Conservation (phyloP, 495 filamentous ascomycete genomes). For the Xylaria curta region DNA sequence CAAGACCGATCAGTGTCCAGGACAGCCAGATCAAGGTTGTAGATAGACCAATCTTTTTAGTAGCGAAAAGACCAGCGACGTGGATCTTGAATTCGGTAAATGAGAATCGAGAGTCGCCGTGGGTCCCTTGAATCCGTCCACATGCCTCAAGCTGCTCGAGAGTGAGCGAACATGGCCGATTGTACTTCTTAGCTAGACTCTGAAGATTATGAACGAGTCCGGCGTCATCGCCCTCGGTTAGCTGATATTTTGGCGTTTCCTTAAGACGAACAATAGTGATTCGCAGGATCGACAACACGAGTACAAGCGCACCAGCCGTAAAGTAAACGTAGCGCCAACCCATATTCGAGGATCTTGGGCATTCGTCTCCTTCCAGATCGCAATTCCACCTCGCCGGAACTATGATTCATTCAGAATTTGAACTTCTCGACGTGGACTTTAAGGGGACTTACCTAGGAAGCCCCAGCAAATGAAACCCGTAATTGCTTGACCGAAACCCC, state of each 20-base stretch:
- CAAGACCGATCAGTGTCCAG: constrained; percentile 73
- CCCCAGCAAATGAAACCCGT: constrained; percentile 81
- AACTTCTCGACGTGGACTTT: constrained; percentile 17
- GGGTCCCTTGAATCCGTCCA: constrained; percentile 48
- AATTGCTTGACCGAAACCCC: constrained; percentile 76
- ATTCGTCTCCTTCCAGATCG: constrained; percentile 55
- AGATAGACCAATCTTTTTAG: constrained; percentile 63
- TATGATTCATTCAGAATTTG: constrained; percentile 32
- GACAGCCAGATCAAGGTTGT: constrained; percentile 71
- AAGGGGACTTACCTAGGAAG: constrained; percentile 62
- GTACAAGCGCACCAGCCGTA: constrained; percentile 68
- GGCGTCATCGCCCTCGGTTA: constrained; percentile 67
- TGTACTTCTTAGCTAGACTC: constrained; percentile 66
- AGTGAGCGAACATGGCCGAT: constrained; percentile 67
- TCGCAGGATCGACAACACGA: constrained; percentile 68
- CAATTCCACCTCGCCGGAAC: constrained; percentile 62
- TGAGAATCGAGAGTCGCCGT: constrained; percentile 52
- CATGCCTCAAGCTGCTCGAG: constrained; percentile 64
- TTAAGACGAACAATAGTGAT: constrained; percentile 70
- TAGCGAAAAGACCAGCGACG: constrained; percentile 68
- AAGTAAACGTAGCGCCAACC: constrained; percentile 84
- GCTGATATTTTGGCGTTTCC: constrained; percentile 77
- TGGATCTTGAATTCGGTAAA: constrained; percentile 60
- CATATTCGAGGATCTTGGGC: constrained; percentile 69
- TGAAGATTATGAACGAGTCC: constrained; percentile 67